A percentile compares a stretch with the other conserved stretches of the same genome.
phyloP scores from a whole-genome alignment of 345 rosid species.

The Ceriops zippeliana region DNA sequence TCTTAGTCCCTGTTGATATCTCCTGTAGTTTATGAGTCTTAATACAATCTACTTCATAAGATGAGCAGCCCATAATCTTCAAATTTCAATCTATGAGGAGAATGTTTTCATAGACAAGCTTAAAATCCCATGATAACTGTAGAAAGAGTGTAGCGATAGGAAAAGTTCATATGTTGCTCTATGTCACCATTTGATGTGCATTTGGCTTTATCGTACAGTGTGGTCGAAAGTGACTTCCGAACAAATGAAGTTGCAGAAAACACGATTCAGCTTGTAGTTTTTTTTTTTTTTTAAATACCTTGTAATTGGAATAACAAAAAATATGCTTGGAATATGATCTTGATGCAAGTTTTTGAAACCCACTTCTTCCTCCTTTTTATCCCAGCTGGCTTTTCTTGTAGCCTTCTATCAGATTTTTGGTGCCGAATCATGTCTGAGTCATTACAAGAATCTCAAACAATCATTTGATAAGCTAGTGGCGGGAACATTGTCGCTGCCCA shows the following conservation, averaged over 20 bases:
- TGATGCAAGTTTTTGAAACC: too few relatives aligned
- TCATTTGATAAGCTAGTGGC: constrained; percentile 10
- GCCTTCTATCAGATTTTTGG: constrained; percentile 6
- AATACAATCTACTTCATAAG: neutral
- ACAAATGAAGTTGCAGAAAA: neutral
- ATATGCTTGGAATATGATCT: too few relatives aligned
- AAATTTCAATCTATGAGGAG: neutral
- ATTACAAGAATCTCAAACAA: constrained; percentile 2
- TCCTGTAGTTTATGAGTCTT: neutral
- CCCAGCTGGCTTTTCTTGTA: constrained; percentile 13
- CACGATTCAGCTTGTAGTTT: neutral
- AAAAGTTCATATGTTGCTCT: neutral
- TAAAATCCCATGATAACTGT: neutral
- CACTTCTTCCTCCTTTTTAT: neutral
- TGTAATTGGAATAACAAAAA: too few relatives aligned
- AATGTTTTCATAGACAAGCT: neutral
- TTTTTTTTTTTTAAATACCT: neutral
- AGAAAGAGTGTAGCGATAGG: neutral
- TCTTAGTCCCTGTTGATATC: neutral
- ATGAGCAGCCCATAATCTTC: neutral
- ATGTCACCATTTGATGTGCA: constrained; percentile 1
- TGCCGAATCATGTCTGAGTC: neutral
- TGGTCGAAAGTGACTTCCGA: neutral
- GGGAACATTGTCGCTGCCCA: constrained; percentile 14
- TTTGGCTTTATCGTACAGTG: neutral